phyloP scores from a whole-genome alignment of 495 filamentous ascomycete species.

The Mytilinidion resinicola region DNA sequence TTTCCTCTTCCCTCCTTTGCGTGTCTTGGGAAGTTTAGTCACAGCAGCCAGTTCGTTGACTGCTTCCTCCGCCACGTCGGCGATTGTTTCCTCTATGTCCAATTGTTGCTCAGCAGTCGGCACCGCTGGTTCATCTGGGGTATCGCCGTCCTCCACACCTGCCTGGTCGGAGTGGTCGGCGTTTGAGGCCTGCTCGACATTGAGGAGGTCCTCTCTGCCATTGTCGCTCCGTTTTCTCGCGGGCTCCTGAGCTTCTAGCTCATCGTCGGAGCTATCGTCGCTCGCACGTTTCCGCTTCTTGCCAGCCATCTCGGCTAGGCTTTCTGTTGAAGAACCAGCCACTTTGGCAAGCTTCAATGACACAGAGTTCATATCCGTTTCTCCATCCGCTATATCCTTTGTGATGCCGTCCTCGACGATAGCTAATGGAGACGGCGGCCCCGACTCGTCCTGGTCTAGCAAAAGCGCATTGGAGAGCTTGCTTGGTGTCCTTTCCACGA shows the following conservation, averaged over 20 bases:
- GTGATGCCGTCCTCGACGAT: background rate
- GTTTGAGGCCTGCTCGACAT: slow-evolving; percentile 8
- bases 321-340: slow-evolving; percentile 20
- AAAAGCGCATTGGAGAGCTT: slow-evolving; percentile 24
- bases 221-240: slow-evolving; percentile 54
- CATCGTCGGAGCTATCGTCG: slow-evolving; percentile 29
- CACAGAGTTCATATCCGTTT: slow-evolving; percentile 11
- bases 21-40: slow-evolving; percentile 22
- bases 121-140: slow-evolving; percentile 14
- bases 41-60: slow-evolving; percentile 17
- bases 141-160: slow-evolving; percentile 17
- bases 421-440: slow-evolving; percentile 8
- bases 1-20: slow-evolving; percentile 31
- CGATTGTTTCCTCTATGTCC: slow-evolving; percentile 19
- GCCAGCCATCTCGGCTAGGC: slow-evolving; percentile 28
- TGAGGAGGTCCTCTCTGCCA: slow-evolving; percentile 22
- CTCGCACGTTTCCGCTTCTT: slow-evolving; percentile 45
- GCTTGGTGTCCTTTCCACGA: slow-evolving; percentile 35
- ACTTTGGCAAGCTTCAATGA: slow-evolving; percentile 10
- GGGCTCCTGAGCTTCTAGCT: slow-evolving; percentile 45
- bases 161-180: slow-evolving; percentile 15
- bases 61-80: slow-evolving; percentile 20
- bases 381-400: background rate
- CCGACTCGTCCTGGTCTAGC: slow-evolving; percentile 18
- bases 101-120: slow-evolving; percentile 16